phyloP scores from a whole-genome alignment of 441 rosid genomes.

The Erysimum cheiri region DNA sequence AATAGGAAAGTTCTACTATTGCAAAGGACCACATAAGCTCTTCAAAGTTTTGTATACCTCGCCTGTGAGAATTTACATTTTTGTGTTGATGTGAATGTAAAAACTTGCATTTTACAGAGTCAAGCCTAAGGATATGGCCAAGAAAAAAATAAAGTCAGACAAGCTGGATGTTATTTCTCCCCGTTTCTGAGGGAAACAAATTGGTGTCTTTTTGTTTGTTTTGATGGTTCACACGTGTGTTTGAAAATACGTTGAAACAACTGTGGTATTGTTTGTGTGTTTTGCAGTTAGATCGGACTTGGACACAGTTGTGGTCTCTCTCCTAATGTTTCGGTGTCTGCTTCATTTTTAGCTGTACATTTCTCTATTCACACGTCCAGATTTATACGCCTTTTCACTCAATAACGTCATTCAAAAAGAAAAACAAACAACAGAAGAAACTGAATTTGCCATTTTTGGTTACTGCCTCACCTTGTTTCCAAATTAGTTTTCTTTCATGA shows the following conservation, averaged over 20 bases:
- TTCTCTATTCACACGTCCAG: slow-evolving; percentile 48
- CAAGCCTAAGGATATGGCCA: slow-evolving; percentile 20
- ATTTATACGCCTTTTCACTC: slow-evolving; percentile 45
- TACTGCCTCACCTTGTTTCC: slow-evolving; percentile 36
- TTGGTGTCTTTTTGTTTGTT: slow-evolving; percentile 11
- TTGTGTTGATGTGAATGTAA: slow-evolving; percentile 27
- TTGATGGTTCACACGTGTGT: slow-evolving; percentile 25
- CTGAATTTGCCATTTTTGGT: slow-evolving; percentile 46
- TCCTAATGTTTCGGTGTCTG: slow-evolving; percentile 46
- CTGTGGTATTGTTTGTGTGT: slow-evolving; percentile 36
- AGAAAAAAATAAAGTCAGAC: neutral
- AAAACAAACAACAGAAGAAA: slow-evolving; percentile 37
- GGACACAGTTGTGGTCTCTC: slow-evolving; percentile 39
- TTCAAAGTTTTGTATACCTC: slow-evolving; percentile 27
- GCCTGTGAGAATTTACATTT: neutral
- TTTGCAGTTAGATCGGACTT: slow-evolving; percentile 43
- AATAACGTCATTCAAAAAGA: slow-evolving; percentile 16
- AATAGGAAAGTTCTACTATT: slow-evolving; percentile 4
- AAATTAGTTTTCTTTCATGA: slow-evolving; percentile 37
- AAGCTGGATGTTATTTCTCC: slow-evolving; percentile 5
- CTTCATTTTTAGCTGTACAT: slow-evolving; percentile 41
- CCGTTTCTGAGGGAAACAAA: slow-evolving; percentile 11
- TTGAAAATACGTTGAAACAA: slow-evolving; percentile 42
- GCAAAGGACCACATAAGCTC: slow-evolving; percentile 30
- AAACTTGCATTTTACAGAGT: neutral